Evolutionary conservation across 805 yeast genomes (phyloP).

Genomic region (Blastobotrys muscicola): DNA sequence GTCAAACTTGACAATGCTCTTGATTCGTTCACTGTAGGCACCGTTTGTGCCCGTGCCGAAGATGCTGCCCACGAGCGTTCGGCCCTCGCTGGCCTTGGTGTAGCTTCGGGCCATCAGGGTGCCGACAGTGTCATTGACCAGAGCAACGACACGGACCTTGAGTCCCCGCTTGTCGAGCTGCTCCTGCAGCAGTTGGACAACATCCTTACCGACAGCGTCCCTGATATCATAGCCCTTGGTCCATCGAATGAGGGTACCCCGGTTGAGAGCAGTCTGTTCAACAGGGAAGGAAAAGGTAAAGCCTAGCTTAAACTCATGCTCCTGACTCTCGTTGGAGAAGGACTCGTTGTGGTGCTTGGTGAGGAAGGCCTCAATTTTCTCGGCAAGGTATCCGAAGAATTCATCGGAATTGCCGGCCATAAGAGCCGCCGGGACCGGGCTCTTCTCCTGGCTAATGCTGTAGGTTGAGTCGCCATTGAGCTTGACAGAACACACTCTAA

Average conservation of each 20-base stretch:
- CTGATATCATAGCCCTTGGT: conserved; percentile 87
- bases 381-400: conserved; percentile 67
- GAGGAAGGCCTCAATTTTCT: conserved; percentile 57
- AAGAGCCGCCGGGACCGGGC: conserved; percentile 67
- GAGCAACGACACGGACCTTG: conserved; percentile 63
- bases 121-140: conserved; percentile 95
- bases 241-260: conserved; percentile 87
- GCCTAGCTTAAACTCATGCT: conserved; percentile 55
- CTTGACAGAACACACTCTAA: conserved; percentile 83
- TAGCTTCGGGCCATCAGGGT: conserved; percentile 85
- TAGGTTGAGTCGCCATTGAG: conserved; percentile 60
- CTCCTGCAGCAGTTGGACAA: conserved; percentile 61
- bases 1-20: conserved; percentile 66
- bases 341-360: conserved; percentile 51
- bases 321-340: conserved; percentile 13
- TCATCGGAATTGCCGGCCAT: conserved; percentile 57
- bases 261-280: conserved; percentile 66
- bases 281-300: conserved; percentile 94
- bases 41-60: conserved; percentile 98
- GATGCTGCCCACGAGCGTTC: conserved; percentile 79
- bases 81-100: conserved; percentile 50
- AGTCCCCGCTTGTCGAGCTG: conserved; percentile 51
- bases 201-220: conserved; percentile 79
- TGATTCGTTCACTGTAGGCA: conserved; percentile 75
- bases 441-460: conserved; percentile 63